Evolutionary conservation across 2,329 filamentous ascomycete species (phyloP).

Genomic region (Aspergillus pseudoviridinutans): DNA sequence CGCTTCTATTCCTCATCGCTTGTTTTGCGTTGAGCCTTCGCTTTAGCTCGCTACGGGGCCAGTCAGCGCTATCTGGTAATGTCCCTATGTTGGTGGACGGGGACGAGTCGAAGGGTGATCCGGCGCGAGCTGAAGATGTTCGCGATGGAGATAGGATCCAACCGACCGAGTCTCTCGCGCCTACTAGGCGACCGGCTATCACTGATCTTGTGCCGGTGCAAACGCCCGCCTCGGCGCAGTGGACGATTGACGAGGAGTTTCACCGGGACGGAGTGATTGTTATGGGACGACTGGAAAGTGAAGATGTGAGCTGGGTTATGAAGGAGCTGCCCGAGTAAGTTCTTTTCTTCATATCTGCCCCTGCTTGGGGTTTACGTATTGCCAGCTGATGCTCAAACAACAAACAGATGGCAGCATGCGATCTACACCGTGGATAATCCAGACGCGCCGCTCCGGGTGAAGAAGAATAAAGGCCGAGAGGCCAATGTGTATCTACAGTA

Average conservation of each 20-base stretch:
- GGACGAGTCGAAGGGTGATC: background rate
- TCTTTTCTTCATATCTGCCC: background rate
- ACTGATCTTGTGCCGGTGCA: background rate
- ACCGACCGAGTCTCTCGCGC: background rate
- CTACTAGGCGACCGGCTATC: background rate
- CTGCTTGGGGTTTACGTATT: background rate
- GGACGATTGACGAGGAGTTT: slow-evolving; percentile 14
- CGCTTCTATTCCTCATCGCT: background rate
- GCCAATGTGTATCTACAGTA: slow-evolving; percentile 44
- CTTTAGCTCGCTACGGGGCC: background rate
- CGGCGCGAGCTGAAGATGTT: too few relatives aligned
- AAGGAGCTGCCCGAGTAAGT: slow-evolving; percentile 42
- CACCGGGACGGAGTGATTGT: slow-evolving; percentile 33
- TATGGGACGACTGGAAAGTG: slow-evolving; percentile 38
- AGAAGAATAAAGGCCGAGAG: slow-evolving; percentile 42
- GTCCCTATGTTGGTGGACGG: background rate
- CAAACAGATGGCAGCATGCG: slow-evolving; percentile 39
- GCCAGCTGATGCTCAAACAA: background rate
- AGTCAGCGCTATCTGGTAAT: background rate
- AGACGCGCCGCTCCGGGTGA: slow-evolving; percentile 16
- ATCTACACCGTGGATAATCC: slow-evolving; percentile 41
- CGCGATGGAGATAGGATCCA: background rate
- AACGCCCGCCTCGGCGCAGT: slow-evolving; percentile 7
- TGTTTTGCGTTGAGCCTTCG: background rate
- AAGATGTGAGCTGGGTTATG: slow-evolving; percentile 44